A percentile compares a stretch with the other conserved stretches of the same genome.
phyloP scores from a whole-genome alignment of 176 grass and related monocot species.

The bread wheat (Triticum aestivum) region DNA sequence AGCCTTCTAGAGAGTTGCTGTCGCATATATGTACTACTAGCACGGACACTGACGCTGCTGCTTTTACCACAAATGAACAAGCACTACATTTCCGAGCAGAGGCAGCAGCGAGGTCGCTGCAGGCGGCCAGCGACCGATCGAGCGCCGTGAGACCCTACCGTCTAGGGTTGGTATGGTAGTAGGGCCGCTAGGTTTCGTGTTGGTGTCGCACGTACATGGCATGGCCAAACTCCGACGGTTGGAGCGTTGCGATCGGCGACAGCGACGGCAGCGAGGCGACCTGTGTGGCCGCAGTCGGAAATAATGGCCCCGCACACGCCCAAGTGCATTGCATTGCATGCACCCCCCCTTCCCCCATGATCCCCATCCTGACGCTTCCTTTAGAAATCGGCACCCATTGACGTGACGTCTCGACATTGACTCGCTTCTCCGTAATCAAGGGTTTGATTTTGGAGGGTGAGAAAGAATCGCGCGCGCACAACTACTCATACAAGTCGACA shows the following conservation, averaged over 20 bases:
- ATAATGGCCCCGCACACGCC: neutral
- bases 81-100: neutral
- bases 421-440: neutral
- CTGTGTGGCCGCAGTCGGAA: neutral
- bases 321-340: constrained; percentile 34
- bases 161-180: constrained; percentile 32
- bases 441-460: constrained; percentile 29
- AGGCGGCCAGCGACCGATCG: neutral
- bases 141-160: neutral
- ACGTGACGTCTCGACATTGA: constrained; percentile 43
- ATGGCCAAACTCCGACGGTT: constrained; percentile 21
- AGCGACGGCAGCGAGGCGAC: constrained; percentile 8
- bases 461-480: neutral
- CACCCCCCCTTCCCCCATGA: neutral
- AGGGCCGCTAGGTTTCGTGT: constrained; percentile 29
- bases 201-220: neutral
- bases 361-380: neutral
- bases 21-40: neutral
- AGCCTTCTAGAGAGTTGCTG: neutral
- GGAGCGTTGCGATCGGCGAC: constrained; percentile 46
- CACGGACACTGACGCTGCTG: neutral
- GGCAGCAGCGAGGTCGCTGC: neutral
- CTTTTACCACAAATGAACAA: neutral
- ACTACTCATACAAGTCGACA: neutral
- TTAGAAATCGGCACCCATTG: constrained; percentile 9